Evolutionary conservation across 192 early-diverging fungal genomes (phyloP).

Genomic region (Chytriomyces sp.): DNA sequence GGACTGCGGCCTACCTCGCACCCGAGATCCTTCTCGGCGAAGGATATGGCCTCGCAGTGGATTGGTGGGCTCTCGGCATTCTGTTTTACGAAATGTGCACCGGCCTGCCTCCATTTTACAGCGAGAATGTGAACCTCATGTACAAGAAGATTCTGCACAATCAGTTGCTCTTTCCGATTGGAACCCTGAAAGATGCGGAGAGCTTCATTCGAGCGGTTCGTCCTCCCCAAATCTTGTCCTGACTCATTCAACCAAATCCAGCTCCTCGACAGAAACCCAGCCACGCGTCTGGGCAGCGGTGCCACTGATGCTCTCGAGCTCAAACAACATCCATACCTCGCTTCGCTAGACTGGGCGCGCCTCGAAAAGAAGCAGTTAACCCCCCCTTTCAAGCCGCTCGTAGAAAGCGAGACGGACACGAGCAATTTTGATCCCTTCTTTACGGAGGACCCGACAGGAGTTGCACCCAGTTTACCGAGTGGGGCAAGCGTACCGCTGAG

Average conservation of each 20-base stretch:
- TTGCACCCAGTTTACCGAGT: conserved; percentile 49
- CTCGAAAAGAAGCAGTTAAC: conserved; percentile 61
- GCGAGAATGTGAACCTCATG: conserved; percentile 57
- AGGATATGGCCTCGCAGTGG: conserved; percentile 72
- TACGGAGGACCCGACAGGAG: conserved; percentile 43
- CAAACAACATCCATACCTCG: conserved; percentile 66
- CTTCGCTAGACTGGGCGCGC: conserved; percentile 65
- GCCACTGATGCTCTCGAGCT: conserved; percentile 61
- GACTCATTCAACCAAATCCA: conserved; percentile 15
- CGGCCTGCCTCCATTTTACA: conserved; percentile 67
- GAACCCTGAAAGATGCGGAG: conserved; percentile 45
- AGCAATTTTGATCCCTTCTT: conserved; percentile 57
- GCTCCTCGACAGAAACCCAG: conserved; percentile 68
- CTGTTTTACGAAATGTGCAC: conserved; percentile 71
- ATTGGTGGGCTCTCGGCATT: conserved; percentile 85
- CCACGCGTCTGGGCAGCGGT: conserved; percentile 59
- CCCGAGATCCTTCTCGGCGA: conserved; percentile 77
- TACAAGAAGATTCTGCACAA: conserved; percentile 63
- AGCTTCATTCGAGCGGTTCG: conserved; percentile 48
- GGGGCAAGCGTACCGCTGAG: conserved; percentile 37
- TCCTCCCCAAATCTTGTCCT: conserved; percentile 3
- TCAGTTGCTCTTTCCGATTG: conserved; percentile 53
- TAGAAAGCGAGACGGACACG: conserved; percentile 53
- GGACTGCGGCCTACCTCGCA: conserved; percentile 68
- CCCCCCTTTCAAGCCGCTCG: conserved; percentile 71